Conservation (phyloP, 208 protist species). For the Angomonas deanei region DNA sequence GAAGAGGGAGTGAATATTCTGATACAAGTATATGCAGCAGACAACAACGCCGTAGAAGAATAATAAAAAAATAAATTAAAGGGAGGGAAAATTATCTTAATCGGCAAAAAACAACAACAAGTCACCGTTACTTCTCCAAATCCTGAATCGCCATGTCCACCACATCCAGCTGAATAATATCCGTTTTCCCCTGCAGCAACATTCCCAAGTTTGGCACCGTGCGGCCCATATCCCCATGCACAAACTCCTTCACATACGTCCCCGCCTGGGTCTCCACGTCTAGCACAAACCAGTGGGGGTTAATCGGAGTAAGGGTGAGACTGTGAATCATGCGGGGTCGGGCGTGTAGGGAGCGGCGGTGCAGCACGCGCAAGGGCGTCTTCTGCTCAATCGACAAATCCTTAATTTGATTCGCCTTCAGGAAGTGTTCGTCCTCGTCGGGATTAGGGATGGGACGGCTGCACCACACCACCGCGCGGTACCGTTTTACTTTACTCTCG, state of each 20-base stretch:
- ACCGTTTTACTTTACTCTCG: conserved; percentile 87
- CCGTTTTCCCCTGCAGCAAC: conserved; percentile 69
- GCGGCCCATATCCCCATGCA: conserved; percentile 94
- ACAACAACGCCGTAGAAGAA: too few species aligned
- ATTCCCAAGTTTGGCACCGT: conserved; percentile 84
- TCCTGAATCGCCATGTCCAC: conserved; percentile 80
- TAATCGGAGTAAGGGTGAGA: conserved; percentile 62
- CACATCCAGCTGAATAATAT: conserved; percentile 97
- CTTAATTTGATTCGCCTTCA: conserved; percentile 27
- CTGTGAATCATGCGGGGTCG: conserved; percentile 83
- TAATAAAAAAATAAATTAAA: conserved; percentile 2
- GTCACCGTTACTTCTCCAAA: conserved; percentile 17
- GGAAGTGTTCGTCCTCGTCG: conserved; percentile 28
- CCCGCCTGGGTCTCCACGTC: conserved; percentile 93
- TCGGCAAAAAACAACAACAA: neutral
- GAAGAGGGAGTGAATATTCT: neutral
- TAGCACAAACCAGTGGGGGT: conserved; percentile 86
- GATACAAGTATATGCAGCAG: neutral
- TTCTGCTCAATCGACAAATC: conserved; percentile 73
- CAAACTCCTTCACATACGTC: conserved; percentile 99
- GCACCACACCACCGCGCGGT: conserved; percentile 84
- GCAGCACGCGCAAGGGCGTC: conserved; percentile 94
- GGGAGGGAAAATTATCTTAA: neutral
- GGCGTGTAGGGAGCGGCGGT: conserved; percentile 84
- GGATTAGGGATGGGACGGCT: conserved; percentile 50